Base-by-base conservation (phyloP, 2,329 filamentous ascomycete genomes). In the Dendryphion nanum region DNA sequence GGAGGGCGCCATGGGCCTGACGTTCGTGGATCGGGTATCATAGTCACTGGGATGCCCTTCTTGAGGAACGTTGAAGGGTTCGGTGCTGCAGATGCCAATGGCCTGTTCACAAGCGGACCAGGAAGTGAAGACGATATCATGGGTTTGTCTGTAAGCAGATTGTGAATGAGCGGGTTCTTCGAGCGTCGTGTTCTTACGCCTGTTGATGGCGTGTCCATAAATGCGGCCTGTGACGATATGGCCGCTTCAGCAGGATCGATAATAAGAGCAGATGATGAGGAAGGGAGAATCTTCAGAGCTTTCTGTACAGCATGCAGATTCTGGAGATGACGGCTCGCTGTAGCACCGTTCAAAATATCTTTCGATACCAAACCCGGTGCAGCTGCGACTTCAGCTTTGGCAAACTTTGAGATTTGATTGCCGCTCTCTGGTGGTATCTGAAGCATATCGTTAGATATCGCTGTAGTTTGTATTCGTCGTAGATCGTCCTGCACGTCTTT, bases 61-160 rank as follows among this genome's bases (percentile, higher is more conserved):
- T 97, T 97, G 7, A 93, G 79, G 35, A 98, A 82, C 0, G 93
- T 97, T 0, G 89, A 85, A 18, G 79, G 70, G 4, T 73, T 71
- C 0, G 55, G 71, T 53, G 10, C 59, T n/a, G 48, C 45, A 10
- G 50, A 48, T 3, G 59, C 54, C n/a, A 64, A 54, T 13, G 60
- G 55, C 2, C 51, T 44, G 12, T 43, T 48, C 24, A 50, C 38
- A 15, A 54, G 54, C 1, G 56, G 38, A 45, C 82, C 75, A 0
- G 93, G 93, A 0, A 98, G 73, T 1, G 93, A 98, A 1, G 93
- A 93, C 1, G 93, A 97, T 48, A 89, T 85, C 12, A 90, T 79
- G 0, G 93, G 91, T 57, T 95, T 94, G 67, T 98, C 93, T 2
- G 93, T 98, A 7, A 98, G 77, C 1, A 98, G 79, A 55, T 96